Evolutionary conservation across 306 rosid species (phyloP), one percentile per base, ranked within the genome.

Genomic region (Trichosanthes cucumerina): DNA sequence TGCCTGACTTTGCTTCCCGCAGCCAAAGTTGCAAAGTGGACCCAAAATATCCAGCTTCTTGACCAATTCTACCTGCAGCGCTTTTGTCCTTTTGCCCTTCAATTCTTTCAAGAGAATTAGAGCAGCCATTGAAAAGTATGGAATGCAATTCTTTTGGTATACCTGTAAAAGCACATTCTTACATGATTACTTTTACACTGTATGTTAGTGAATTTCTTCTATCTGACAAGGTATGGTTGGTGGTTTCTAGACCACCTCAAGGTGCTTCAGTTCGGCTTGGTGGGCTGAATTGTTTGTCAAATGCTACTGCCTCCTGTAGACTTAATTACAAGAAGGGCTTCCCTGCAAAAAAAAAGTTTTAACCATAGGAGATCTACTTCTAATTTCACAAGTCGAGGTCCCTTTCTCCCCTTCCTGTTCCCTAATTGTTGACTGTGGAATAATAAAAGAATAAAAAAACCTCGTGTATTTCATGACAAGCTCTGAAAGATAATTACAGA

Each of bases 381-480:
- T 31, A 62, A 14, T 68, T 68, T 68, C 75, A 39, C 52, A 38
- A 36, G 73, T 9, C 36, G 16, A 72, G 24, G 26, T 26, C 77
- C 41, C 24, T 16, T 26, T 47, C 77, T 36, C 24, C 41, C 33
- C 41, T 8, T 70, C 76, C 76, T 19, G 44, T 43, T 57, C 38
- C 23, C 54, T 8, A 47, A 47, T 23, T 49, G 78, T 66, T 66
- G 73, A 66, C 73, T 66, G 4, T 58, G 52, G 14, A 68, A 39
- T 68, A 39, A 68, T 39, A 65, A 41, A 68, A 41, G 75, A 68
- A 38, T 38, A 3, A 66, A 68, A 9, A 41, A 39, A 68, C 75
- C 75, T 41, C 75, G 19, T 68, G 75, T 41, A 68, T 68, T 68
- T 24, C 75, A 68, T 41, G n/a, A n/a, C 34, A 68, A 41, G 34